Evolutionary conservation across 805 yeast species (phyloP), one percentile per base, ranked within the genome.

Genomic region (Starmerella cellae): DNA sequence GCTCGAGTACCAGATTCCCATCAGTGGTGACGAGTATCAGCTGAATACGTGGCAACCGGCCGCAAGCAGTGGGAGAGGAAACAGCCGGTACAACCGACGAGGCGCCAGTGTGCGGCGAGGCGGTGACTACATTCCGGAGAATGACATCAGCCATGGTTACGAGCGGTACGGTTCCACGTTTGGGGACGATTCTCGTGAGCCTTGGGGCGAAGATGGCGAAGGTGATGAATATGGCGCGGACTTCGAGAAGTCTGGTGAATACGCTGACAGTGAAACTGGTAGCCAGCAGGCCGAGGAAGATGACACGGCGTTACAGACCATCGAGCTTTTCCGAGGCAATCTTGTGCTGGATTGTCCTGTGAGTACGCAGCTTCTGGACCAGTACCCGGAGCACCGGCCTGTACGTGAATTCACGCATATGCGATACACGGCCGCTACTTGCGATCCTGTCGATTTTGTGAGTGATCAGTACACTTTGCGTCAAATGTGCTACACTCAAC

Each of bases 401-500:
- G 59, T 63, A 68, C 58, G 87, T 58, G 81, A 88, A 65, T 80
- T 79, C 68, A 69, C 75, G 27, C 83, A 79, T 54, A 79, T 88
- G 88, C 72, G 97, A 59, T 88, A 87, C 61, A 83, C 91, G 44
- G 96, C 95, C 0, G 85, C 82, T 18, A 88, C 97, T 1, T 80
- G 94, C 59, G 93, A 88, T 49, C 97, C 97, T 0, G 68, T 74
- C 10, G 74, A 78, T 42, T 82, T 82, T 56, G 64, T 61, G 17
- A 51, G 53, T 9, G 71, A 71, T 48, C 73, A 75, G 52, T 91
- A 82, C 64, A 77, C 79, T n/a, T 66, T 88, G 26, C 72, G 98
- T 52, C 97, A 85, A 56, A 71, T 74, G 34, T 75, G 82, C 54
- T 88, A 83, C 58, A 64, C 70, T 33, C 77, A 74, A 30, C 88